Conservation (phyloP, 176 grass and related monocot species). For the Tuctoria greenei region DNA sequence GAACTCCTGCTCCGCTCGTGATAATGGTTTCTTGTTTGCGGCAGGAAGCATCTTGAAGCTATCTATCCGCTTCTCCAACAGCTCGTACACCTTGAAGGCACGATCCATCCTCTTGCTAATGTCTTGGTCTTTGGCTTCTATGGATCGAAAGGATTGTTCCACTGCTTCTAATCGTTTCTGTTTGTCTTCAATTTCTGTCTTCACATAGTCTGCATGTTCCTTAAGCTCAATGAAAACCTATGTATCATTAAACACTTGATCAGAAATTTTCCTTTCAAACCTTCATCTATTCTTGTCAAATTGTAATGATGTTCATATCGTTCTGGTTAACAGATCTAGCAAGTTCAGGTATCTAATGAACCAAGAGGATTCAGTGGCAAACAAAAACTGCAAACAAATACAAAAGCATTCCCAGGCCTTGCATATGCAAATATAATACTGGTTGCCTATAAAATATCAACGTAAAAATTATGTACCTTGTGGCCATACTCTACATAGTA, state of each 20-base stretch:
- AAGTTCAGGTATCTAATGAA: neutral
- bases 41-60: slow-evolving; percentile 83
- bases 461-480: slow-evolving; percentile 56
- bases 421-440: neutral
- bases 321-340: neutral
- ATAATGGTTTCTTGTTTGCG: slow-evolving; percentile 84
- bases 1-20: slow-evolving; percentile 90
- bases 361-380: neutral
- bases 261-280: neutral
- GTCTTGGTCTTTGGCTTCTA: slow-evolving; percentile 65
- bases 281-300: slow-evolving; percentile 1
- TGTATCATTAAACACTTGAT: slow-evolving; percentile 28
- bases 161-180: slow-evolving; percentile 61
- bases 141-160: slow-evolving; percentile 62
- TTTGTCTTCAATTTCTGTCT: slow-evolving; percentile 74
- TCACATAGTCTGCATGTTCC: slow-evolving; percentile 65
- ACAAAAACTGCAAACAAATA: neutral
- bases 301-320: neutral
- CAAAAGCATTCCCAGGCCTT: neutral
- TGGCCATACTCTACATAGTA: slow-evolving; percentile 96
- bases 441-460: slow-evolving; percentile 12
- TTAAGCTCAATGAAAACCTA: slow-evolving; percentile 94
- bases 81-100: slow-evolving; percentile 57
- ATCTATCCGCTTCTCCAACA: slow-evolving; percentile 76
- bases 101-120: slow-evolving; percentile 57